Conservation (phyloP, 257 asterid genomes). For the Dorcoceras hygrometricum region DNA sequence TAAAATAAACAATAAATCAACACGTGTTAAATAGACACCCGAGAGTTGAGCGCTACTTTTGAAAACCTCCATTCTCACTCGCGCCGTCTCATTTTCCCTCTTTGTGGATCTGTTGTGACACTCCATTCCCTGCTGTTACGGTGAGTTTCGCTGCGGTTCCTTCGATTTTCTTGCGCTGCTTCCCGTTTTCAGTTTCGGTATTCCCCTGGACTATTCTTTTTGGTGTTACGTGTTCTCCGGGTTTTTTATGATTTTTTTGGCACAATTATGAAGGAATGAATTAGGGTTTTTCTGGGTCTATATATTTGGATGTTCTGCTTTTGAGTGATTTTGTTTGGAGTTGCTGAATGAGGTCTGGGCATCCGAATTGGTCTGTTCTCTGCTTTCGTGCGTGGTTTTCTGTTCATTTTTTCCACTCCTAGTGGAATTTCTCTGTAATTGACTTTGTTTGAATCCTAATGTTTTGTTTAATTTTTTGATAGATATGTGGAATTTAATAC, state of each 20-base stretch:
- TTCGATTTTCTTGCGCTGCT: constrained; percentile 21
- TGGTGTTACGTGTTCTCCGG: constrained; percentile 5
- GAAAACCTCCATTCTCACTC: constrained; percentile 42
- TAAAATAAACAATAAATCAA: background rate
- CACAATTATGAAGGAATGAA: constrained; percentile 9
- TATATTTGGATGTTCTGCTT: background rate
- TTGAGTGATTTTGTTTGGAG: constrained; percentile 14
- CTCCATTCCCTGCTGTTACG: constrained; percentile 27
- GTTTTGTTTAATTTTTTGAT: background rate
- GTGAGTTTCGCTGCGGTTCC: constrained; percentile 36
- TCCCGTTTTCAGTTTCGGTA: constrained; percentile 6
- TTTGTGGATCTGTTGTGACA: constrained; percentile 44
- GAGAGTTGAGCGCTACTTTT: constrained; percentile 38
- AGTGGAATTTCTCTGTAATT: constrained; percentile 12
- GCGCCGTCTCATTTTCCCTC: constrained; percentile 44
- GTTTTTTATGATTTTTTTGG: constrained; percentile 15
- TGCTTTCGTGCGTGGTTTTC: background rate
- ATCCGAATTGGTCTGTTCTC: constrained; percentile 22
- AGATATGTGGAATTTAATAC: constrained; percentile 4
- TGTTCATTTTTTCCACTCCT: background rate
- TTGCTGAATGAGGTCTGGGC: constrained; percentile 15
- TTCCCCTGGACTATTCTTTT: background rate
- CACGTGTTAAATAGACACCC: constrained; percentile 22
- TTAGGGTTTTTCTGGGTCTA: constrained; percentile 22
- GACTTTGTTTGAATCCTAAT: background rate